Evolutionary conservation across 208 protist genomes (phyloP).

Genomic region (Porcisia hertigi): DNA sequence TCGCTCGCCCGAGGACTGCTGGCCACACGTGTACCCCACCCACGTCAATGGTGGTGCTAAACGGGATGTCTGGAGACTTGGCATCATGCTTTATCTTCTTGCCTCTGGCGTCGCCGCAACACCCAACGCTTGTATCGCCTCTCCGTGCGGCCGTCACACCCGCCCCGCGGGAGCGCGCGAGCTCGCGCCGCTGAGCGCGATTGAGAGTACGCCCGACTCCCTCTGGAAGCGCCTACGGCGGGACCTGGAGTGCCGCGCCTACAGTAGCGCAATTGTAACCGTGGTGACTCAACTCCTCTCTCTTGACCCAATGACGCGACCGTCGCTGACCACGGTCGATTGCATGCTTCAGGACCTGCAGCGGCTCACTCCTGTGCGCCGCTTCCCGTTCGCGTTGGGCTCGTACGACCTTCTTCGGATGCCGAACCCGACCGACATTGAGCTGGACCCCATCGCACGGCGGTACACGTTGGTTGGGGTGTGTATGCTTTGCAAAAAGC

Average conservation of each 20-base stretch:
- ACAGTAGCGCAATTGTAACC: constrained; percentile 48
- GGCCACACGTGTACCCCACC: constrained; percentile 1
- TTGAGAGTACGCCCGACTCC: constrained; percentile 44
- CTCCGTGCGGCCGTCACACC: neutral
- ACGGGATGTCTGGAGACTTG: constrained; percentile 61
- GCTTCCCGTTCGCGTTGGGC: constrained; percentile 80
- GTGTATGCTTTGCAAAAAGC: constrained; percentile 54
- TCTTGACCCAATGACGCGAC: constrained; percentile 62
- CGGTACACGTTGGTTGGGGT: constrained; percentile 51
- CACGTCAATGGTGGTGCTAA: constrained; percentile 17
- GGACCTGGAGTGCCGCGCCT: constrained; percentile 46
- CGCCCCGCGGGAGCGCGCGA: neutral
- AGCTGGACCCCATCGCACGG: constrained; percentile 46
- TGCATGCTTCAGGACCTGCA: constrained; percentile 60
- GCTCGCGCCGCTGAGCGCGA: constrained; percentile 57
- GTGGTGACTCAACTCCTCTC: constrained; percentile 64
- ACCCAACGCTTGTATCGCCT: constrained; percentile 6
- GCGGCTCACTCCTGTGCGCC: constrained; percentile 51
- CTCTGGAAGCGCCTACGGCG: constrained; percentile 44
- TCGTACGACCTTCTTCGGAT: constrained; percentile 58
- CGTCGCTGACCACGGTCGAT: constrained; percentile 43
- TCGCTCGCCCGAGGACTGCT: constrained; percentile 24
- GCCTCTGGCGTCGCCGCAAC: constrained; percentile 33
- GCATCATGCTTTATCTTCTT: constrained; percentile 51
- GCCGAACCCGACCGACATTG: constrained; percentile 29